phyloP scores from a whole-genome alignment of 73 alveolate species.

The Tetrahymena elliotti region DNA sequence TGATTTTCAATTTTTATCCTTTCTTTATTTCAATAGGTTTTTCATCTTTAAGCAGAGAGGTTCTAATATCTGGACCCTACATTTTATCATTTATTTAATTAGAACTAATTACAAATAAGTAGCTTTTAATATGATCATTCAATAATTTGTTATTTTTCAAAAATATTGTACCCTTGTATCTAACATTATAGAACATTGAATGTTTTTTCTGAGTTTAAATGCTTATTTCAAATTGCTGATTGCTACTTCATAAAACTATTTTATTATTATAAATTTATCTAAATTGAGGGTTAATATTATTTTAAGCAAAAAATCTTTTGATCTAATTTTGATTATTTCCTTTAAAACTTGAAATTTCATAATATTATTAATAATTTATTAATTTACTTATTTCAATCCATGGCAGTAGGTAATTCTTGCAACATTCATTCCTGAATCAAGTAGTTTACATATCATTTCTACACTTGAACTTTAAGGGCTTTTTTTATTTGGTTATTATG shows the following conservation, averaged over 20 bases:
- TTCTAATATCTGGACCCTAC: conserved; percentile 88
- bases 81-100: not conserved
- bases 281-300: not conserved
- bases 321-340: not conserved
- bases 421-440: conserved; percentile 84
- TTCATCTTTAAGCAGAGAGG: conserved; percentile 64
- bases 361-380: not conserved
- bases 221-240: not conserved
- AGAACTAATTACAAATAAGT: not conserved
- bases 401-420: conserved; percentile 86
- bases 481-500: not conserved
- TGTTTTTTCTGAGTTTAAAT: not conserved
- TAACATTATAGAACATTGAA: not conserved
- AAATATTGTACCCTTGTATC: not conserved
- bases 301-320: not conserved
- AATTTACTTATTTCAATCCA: conserved; percentile 39
- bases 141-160: not conserved
- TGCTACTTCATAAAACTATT: not conserved
- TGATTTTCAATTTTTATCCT: conserved; percentile 64
- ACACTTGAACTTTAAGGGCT: not conserved
- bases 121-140: no score
- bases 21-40: conserved; percentile 42
- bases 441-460: conserved; percentile 31
- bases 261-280: not conserved
- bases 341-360: not conserved